Percentiles rank a stretch among this genome's conserved stretches.
Evolutionary conservation across 2,329 filamentous ascomycete genomes (phyloP).

Genomic region (Akanthomyces lecanii): DNA sequence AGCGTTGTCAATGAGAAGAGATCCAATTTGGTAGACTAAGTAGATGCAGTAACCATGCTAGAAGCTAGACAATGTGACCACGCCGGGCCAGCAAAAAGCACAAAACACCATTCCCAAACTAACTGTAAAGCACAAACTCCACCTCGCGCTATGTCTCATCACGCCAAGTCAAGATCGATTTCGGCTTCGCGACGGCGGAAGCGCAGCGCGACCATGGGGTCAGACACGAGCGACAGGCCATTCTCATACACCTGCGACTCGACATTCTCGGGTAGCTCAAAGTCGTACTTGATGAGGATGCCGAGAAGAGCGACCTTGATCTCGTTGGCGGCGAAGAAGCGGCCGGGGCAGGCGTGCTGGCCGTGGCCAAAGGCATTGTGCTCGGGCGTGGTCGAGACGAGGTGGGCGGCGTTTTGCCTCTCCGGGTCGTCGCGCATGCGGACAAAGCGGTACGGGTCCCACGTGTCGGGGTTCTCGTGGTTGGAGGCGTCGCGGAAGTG

Average conservation of each 20-base stretch:
- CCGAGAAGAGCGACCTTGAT: conserved; percentile 49
- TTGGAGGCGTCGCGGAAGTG: conserved; percentile 19
- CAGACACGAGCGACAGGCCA: conserved; percentile 3
- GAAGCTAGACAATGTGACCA: too few relatives aligned
- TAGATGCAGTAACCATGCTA: too few relatives aligned
- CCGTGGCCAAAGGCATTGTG: conserved; percentile 53
- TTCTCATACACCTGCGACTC: conserved; percentile 5
- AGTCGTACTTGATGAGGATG: conserved; percentile 47
- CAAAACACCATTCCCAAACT: too few relatives aligned
- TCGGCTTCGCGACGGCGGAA: conserved; percentile 16
- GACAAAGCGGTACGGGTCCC: conserved; percentile 45
- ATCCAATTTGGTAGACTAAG: too few relatives aligned
- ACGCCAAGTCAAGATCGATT: conserved; percentile 12
- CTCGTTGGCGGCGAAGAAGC: conserved; percentile 51
- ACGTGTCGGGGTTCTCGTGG: conserved; percentile 35
- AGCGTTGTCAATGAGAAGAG: too few relatives aligned
- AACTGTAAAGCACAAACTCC: too few relatives aligned
- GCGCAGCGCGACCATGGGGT: conserved; percentile 11
- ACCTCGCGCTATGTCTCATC: neutral
- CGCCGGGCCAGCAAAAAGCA: too few relatives aligned
- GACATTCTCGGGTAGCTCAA: conserved; percentile 29
- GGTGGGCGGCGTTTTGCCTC: conserved; percentile 28
- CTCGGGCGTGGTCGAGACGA: conserved; percentile 46
- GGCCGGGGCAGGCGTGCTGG: conserved; percentile 48
- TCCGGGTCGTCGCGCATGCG: conserved; percentile 35